phyloP scores from a whole-genome alignment of 208 protist species.

The Leishmania gerbilli region DNA sequence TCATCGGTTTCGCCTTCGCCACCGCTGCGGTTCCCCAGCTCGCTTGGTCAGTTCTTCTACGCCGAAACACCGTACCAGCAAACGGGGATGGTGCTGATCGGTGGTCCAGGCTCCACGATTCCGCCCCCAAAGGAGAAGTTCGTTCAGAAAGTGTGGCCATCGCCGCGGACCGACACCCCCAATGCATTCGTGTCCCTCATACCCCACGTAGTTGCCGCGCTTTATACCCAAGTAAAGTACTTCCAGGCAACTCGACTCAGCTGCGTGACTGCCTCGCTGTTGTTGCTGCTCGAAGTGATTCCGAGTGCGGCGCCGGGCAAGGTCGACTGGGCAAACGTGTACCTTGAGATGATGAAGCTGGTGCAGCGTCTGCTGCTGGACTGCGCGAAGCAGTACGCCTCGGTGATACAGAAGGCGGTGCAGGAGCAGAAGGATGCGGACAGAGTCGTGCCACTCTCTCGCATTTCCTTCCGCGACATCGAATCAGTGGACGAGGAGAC shows the following conservation, averaged over 20 bases:
- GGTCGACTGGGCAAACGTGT: slow-evolving; percentile 4
- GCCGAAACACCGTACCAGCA: slow-evolving; percentile 30
- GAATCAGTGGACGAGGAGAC: slow-evolving; percentile 16
- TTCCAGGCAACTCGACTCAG: slow-evolving; percentile 31
- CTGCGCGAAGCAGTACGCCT: slow-evolving; percentile 33
- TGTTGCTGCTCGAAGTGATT: slow-evolving; percentile 22
- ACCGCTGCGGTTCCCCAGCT: slow-evolving; percentile 16
- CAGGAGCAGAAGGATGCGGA: slow-evolving; percentile 18
- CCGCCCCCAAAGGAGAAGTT: slow-evolving; percentile 21
- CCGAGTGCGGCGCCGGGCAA: neutral
- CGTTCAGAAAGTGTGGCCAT: slow-evolving; percentile 21
- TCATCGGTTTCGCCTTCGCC: neutral
- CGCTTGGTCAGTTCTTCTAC: slow-evolving; percentile 32
- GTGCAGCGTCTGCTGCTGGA: slow-evolving; percentile 22
- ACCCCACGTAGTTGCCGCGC: slow-evolving; percentile 17
- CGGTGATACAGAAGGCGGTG: slow-evolving; percentile 18
- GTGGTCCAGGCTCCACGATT: slow-evolving; percentile 21
- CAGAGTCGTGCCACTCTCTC: slow-evolving; percentile 22
- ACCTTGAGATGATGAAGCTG: slow-evolving; percentile 30
- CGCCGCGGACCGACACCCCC: neutral
- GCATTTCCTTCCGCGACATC: slow-evolving; percentile 18
- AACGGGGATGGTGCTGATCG: slow-evolving; percentile 22
- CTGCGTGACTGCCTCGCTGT: slow-evolving; percentile 22
- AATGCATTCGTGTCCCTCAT: slow-evolving; percentile 11
- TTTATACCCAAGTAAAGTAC: slow-evolving; percentile 30